Conservation (phyloP, 805 yeast species). For the Candida chauliodis region DNA sequence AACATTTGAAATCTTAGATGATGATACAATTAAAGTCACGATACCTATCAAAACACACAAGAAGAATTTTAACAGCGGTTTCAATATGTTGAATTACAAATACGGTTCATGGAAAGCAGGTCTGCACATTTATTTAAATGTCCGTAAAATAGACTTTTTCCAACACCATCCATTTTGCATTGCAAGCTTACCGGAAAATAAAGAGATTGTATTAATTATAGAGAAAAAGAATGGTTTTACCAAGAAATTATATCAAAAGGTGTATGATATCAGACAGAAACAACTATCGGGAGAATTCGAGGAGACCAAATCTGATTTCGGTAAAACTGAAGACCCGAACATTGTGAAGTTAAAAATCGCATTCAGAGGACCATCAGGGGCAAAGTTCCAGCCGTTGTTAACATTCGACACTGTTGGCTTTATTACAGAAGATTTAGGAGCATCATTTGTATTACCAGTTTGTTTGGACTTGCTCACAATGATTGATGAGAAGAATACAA, state of each 20-base stretch:
- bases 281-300: slow-evolving; percentile 12
- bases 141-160: slow-evolving; percentile 31
- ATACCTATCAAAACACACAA: slow-evolving; percentile 29
- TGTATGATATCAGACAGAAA: slow-evolving; percentile 18
- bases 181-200: slow-evolving; percentile 33
- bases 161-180: slow-evolving; percentile 50
- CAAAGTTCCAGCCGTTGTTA: slow-evolving; percentile 35
- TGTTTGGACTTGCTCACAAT: slow-evolving; percentile 36
- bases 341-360: slow-evolving; percentile 27
- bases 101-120: slow-evolving; percentile 46
- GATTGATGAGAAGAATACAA: slow-evolving; percentile 21
- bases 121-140: slow-evolving; percentile 43
- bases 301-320: background rate
- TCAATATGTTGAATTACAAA: slow-evolving; percentile 28
- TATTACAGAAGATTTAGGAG: slow-evolving; percentile 45
- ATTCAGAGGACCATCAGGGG: slow-evolving; percentile 48
- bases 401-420: slow-evolving; percentile 40
- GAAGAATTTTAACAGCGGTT: slow-evolving; percentile 21
- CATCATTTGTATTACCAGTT: slow-evolving; percentile 44
- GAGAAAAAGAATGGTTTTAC: slow-evolving; percentile 44
- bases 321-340: slow-evolving; percentile 8
- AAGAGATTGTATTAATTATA: slow-evolving; percentile 39
- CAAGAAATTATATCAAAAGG: slow-evolving; percentile 25
- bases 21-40: slow-evolving; percentile 34
- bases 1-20: slow-evolving; percentile 38